Evolutionary conservation across 805 yeast species (phyloP).

Genomic region (Brettanomyces sp.): DNA sequence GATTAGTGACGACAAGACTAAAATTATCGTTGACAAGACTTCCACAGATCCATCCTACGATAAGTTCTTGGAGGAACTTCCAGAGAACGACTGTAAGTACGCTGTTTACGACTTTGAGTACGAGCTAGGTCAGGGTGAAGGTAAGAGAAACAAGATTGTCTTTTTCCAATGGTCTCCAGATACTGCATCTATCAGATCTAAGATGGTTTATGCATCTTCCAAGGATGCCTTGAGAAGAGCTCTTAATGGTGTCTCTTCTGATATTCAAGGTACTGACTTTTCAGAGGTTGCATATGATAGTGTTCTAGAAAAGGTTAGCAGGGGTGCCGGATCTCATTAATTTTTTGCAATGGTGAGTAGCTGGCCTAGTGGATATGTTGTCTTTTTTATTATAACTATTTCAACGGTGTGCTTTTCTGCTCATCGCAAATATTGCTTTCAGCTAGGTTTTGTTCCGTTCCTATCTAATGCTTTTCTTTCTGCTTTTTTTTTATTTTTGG

Average conservation of each 20-base stretch:
- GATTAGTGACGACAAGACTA: slow-evolving; percentile 78
- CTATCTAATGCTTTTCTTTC: no score
- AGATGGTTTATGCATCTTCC: slow-evolving; percentile 98
- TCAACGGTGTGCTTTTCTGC: no score
- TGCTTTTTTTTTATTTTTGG: no score
- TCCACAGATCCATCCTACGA: slow-evolving; percentile 74
- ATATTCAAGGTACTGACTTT: slow-evolving; percentile 96
- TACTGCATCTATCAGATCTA: slow-evolving; percentile 87
- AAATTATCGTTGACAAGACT: slow-evolving; percentile 80
- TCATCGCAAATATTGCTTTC: no score
- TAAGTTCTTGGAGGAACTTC: slow-evolving; percentile 74
- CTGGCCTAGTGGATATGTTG: neutral
- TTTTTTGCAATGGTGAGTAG: neutral
- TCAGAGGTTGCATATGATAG: slow-evolving; percentile 94
- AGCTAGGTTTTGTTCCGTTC: no score
- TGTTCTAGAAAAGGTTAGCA: slow-evolving; percentile 81
- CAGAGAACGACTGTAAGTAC: slow-evolving; percentile 93
- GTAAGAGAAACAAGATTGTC: slow-evolving; percentile 70
- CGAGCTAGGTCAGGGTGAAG: slow-evolving; percentile 82
- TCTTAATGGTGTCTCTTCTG: slow-evolving; percentile 87
- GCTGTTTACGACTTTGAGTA: slow-evolving; percentile 97
- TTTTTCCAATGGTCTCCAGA: slow-evolving; percentile 95
- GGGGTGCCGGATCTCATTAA: slow-evolving; percentile 62
- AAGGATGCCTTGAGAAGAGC: slow-evolving; percentile 97
- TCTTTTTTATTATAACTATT: no score